Evolutionary conservation across 352 stramenopile species (phyloP).

Genomic region (Phytophthora nicotianae): DNA sequence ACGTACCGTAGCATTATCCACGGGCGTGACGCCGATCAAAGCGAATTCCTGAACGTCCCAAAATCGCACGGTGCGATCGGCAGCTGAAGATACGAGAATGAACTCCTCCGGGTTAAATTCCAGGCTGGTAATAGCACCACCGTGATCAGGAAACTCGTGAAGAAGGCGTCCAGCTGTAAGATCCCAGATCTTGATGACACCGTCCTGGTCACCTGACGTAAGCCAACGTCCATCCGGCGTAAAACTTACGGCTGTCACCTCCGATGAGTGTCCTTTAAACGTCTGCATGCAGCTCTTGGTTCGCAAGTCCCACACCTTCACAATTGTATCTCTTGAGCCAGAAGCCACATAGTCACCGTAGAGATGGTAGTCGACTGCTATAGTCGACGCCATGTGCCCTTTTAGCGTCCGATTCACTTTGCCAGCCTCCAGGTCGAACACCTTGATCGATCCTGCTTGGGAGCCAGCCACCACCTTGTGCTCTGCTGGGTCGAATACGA

Average conservation of each 20-base stretch:
- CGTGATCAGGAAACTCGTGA: conserved; percentile 76
- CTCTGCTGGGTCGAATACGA: conserved; percentile 84
- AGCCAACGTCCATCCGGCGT: conserved; percentile 85
- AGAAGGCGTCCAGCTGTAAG: conserved; percentile 80
- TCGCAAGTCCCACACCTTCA: conserved; percentile 88
- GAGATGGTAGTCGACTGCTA: conserved; percentile 81
- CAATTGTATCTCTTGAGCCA: conserved; percentile 79
- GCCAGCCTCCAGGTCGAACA: conserved; percentile 80
- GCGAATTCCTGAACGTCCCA: conserved; percentile 89
- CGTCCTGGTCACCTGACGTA: conserved; percentile 73
- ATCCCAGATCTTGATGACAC: conserved; percentile 87
- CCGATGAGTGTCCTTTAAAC: conserved; percentile 80
- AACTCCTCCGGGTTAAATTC: conserved; percentile 90
- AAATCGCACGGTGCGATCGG: conserved; percentile 81
- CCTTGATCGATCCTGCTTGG: conserved; percentile 84
- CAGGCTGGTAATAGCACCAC: conserved; percentile 75
- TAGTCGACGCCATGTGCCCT: conserved; percentile 86
- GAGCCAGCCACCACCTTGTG: conserved; percentile 78
- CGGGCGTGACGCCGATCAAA: conserved; percentile 79
- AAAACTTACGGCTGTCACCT: conserved; percentile 81
- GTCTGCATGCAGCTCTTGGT: conserved; percentile 89
- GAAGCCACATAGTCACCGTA: conserved; percentile 89
- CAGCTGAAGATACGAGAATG: conserved; percentile 79
- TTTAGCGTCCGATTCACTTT: conserved; percentile 84
- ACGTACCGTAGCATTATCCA: conserved; percentile 73